Conservation (phyloP, 805 yeast genomes). For the Barnettozyma sp. region DNA sequence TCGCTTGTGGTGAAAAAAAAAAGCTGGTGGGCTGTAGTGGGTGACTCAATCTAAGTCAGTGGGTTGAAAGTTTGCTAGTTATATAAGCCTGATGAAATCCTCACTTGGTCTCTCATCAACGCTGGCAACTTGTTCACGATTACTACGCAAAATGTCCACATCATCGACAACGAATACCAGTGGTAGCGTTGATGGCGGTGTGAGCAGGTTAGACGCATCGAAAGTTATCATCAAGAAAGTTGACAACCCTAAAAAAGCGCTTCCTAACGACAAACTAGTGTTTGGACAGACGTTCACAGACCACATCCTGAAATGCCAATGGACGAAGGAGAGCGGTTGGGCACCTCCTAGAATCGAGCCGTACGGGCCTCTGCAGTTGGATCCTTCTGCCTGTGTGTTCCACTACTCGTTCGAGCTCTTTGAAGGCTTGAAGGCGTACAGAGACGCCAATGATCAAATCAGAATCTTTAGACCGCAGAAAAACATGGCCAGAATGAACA, state of each 20-base stretch:
- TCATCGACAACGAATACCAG: slow-evolving; percentile 27
- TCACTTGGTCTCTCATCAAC: slow-evolving; percentile 3
- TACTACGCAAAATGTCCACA: slow-evolving; percentile 11
- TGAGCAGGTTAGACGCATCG: slow-evolving; percentile 53
- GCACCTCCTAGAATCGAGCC: slow-evolving; percentile 82
- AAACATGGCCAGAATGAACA: slow-evolving; percentile 89
- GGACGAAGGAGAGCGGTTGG: slow-evolving; percentile 81
- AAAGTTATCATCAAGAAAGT: slow-evolving; percentile 44
- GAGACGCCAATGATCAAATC: slow-evolving; percentile 52
- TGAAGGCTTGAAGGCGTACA: slow-evolving; percentile 94
- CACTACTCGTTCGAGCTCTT: slow-evolving; percentile 94
- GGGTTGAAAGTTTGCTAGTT: not conserved
- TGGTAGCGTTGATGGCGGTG: no score
- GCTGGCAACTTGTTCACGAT: not conserved
- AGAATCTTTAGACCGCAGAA: slow-evolving; percentile 86
- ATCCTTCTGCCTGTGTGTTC: slow-evolving; percentile 86
- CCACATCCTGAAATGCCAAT: slow-evolving; percentile 84
- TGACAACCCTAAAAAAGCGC: slow-evolving; percentile 43
- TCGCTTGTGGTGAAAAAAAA: not conserved
- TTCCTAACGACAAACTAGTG: slow-evolving; percentile 55
- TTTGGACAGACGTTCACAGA: slow-evolving; percentile 76
- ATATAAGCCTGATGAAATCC: slow-evolving; percentile 4
- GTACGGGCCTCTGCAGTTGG: slow-evolving; percentile 65
- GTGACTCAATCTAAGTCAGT: no score
- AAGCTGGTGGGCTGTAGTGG: no score